These are phyloP conservation scores for Blastobotrys persicus DNA, from an alignment of 1,139 yeast genomes.

Conservation along the genomic window DNA sequence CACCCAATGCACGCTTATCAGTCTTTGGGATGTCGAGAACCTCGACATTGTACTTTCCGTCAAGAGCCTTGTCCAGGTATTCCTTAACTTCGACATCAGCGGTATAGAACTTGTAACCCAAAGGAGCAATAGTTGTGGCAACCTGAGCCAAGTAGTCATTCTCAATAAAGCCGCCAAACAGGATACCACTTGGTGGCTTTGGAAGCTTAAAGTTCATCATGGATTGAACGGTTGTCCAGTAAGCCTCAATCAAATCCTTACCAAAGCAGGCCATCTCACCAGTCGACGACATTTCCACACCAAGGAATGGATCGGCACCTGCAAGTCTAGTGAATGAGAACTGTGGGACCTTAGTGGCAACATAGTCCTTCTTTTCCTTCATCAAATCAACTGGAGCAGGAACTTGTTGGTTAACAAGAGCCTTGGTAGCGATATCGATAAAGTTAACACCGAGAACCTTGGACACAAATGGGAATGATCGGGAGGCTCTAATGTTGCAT, in stretches of 20 bases:
- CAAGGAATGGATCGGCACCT: conserved; percentile 97
- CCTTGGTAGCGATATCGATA: conserved; percentile 97
- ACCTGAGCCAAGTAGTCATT: conserved; percentile 70
- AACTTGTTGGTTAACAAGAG: conserved; percentile 77
- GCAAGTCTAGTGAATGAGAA: conserved; percentile 96
- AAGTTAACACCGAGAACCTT: conserved; percentile 96
- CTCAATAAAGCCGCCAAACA: conserved; percentile 89
- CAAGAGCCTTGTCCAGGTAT: conserved; percentile 55
- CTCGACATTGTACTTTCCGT: conserved; percentile 47
- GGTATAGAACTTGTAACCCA: conserved; percentile 80
- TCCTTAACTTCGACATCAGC: conserved; percentile 70
- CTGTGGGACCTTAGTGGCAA: conserved; percentile 97
- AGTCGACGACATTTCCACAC: conserved; percentile 99
- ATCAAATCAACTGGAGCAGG: conserved; percentile 45
- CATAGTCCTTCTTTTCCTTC: conserved; percentile 54
- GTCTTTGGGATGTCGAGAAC: conserved; percentile 87
- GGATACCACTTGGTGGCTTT: conserved; percentile 79
- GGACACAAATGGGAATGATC: conserved; percentile 98
- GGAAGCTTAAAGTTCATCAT: conserved; percentile 97
- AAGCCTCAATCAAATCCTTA: conserved; percentile 77
- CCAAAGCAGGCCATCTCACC: conserved; percentile 99
- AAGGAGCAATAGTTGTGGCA: conserved; percentile 62
- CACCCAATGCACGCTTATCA: conserved; percentile 90
- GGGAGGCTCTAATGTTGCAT: conserved; percentile 97
- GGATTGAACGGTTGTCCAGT: conserved; percentile 96